These are phyloP conservation scores for Phytomonas francai DNA, from an alignment of 208 protist species.

Conservation along the genomic window DNA sequence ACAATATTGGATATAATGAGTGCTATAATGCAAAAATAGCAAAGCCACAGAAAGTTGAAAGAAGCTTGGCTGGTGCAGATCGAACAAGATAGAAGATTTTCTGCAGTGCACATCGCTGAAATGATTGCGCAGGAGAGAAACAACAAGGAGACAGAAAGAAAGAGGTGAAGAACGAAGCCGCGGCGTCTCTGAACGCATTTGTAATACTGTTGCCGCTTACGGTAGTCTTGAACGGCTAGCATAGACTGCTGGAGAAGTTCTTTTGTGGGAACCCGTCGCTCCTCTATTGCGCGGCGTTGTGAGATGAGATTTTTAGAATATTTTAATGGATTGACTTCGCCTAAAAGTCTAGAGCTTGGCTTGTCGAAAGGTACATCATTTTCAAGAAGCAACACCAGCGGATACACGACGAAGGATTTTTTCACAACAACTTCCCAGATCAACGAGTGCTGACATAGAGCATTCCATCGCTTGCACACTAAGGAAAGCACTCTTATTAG, in stretches of 20 bases:
- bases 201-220: slow-evolving; percentile 50
- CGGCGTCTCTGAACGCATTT: slow-evolving; percentile 59
- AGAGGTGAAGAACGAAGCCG: slow-evolving; percentile 56
- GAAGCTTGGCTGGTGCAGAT: slow-evolving; percentile 25
- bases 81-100: slow-evolving; percentile 22
- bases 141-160: slow-evolving; percentile 55
- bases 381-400: slow-evolving; percentile 46
- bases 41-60: slow-evolving; percentile 57
- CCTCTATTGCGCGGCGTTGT: background rate
- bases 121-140: slow-evolving; percentile 45
- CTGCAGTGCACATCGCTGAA: slow-evolving; percentile 37
- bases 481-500: slow-evolving; percentile 47
- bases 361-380: slow-evolving; percentile 30
- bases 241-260: slow-evolving; percentile 31
- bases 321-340: slow-evolving; percentile 7
- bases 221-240: slow-evolving; percentile 44
- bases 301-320: background rate
- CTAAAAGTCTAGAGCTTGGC: slow-evolving; percentile 31
- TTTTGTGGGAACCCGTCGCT: slow-evolving; percentile 39
- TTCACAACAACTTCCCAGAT: slow-evolving; percentile 69
- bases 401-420: slow-evolving; percentile 63
- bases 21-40: slow-evolving; percentile 44
- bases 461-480: slow-evolving; percentile 52
- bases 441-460: slow-evolving; percentile 39
- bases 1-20: slow-evolving; percentile 72